A percentile compares a stretch with the other conserved stretches of the same genome.
Conservation (phyloP, 176 grass and related monocot genomes). For the Phoenix roebelenii region DNA sequence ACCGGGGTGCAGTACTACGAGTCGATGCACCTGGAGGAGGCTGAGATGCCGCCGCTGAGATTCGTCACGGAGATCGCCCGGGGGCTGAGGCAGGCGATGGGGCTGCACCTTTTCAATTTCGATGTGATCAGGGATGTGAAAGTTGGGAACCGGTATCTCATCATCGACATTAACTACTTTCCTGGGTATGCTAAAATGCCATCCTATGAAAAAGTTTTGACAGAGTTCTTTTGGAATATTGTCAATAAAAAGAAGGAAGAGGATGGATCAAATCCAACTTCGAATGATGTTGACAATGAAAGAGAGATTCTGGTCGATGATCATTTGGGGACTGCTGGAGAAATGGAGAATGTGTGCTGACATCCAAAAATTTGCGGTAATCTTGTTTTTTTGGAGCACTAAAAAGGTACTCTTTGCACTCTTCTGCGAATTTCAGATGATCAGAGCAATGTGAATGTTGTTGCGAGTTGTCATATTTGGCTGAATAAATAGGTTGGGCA, state of each 20-base stretch:
- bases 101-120: conserved; percentile 83
- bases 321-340: background rate
- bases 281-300: background rate
- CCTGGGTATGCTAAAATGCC: conserved; percentile 19
- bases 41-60: conserved; percentile 43
- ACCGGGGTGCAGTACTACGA: conserved; percentile 44
- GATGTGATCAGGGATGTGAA: conserved; percentile 78
- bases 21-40: conserved; percentile 42
- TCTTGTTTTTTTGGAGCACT: too few species aligned
- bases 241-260: background rate
- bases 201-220: conserved; percentile 3
- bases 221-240: conserved; percentile 7
- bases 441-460: background rate
- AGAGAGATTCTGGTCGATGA: background rate
- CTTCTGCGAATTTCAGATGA: background rate
- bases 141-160: conserved; percentile 10
- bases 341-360: background rate
- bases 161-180: conserved; percentile 19
- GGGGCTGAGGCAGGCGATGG: conserved; percentile 53
- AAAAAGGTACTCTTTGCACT: too few species aligned
- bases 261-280: background rate
- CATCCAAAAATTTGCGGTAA: too few species aligned
- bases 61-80: conserved; percentile 56
- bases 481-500: conserved; percentile 4
- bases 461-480: background rate